These are phyloP conservation scores for Rhytidhysteron rufulum DNA, from an alignment of 2,329 filamentous ascomycete genomes.

Conservation along the genomic window DNA sequence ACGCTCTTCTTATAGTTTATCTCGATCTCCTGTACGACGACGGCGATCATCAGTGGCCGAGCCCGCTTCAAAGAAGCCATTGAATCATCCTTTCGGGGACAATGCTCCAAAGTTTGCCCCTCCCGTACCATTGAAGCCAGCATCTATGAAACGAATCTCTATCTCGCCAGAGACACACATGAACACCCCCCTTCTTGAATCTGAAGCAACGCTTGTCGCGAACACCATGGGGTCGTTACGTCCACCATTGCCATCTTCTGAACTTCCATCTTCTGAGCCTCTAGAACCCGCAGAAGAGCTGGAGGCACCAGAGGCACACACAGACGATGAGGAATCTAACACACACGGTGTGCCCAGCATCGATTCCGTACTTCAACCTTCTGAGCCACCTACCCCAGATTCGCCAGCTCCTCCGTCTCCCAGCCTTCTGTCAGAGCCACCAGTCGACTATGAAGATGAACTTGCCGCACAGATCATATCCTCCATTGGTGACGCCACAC, in stretches of 20 bases:
- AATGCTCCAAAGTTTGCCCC: conserved; percentile 12
- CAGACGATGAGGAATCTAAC: conserved; percentile 4
- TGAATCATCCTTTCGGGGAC: conserved; percentile 5
- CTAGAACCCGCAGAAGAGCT: conserved; percentile 2
- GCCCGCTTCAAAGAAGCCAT: conserved; percentile 10
- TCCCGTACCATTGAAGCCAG: conserved; percentile 13
- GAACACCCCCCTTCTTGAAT: conserved; percentile 18
- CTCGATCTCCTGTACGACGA: conserved; percentile 16
- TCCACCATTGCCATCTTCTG: conserved; percentile 4
- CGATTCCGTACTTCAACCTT: conserved; percentile 4
- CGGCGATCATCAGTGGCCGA: conserved; percentile 16
- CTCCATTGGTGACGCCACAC: conserved; percentile 35
- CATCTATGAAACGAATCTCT: conserved; percentile 8
- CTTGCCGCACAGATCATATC: conserved; percentile 39
- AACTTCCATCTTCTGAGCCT: too few relatives aligned
- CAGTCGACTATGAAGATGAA: conserved; percentile 21
- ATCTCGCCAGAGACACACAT: conserved; percentile 6
- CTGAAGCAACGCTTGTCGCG: conserved; percentile 24
- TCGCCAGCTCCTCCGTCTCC: conserved; percentile 10
- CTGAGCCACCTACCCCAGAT: conserved; percentile 4
- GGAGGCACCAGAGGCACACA: conserved; percentile 2
- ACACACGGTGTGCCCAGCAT: conserved; percentile 11
- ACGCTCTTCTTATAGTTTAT: conserved; percentile 15
- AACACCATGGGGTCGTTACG: conserved; percentile 14
- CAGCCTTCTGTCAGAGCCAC: conserved; percentile 11